Evolutionary conservation across 1,284 basidiomycete genomes (phyloP).

Genomic region (Leccinum angustisporum): DNA sequence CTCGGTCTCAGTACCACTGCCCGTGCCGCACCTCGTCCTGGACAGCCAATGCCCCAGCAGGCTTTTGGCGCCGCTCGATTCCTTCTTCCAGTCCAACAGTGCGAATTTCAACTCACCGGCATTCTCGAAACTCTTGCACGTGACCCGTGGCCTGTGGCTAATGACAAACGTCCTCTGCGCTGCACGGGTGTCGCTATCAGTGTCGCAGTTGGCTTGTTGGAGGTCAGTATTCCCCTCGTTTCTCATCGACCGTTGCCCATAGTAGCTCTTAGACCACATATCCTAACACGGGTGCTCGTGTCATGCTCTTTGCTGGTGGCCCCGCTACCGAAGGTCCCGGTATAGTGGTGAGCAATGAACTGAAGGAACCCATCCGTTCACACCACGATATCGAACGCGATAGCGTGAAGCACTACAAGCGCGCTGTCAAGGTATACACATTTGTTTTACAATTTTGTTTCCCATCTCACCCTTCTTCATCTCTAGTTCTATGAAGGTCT

Average conservation of each 20-base stretch:
- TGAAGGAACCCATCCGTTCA: slow-evolving; percentile 96
- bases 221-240: slow-evolving; percentile 48
- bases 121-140: slow-evolving; percentile 89
- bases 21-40: slow-evolving; percentile 79
- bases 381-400: slow-evolving; percentile 99
- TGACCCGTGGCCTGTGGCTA: slow-evolving; percentile 98
- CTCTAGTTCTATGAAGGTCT: slow-evolving; percentile 91
- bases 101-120: slow-evolving; percentile 95
- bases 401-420: slow-evolving; percentile 96
- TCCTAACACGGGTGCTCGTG: slow-evolving; percentile 93
- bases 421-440: slow-evolving; percentile 80
- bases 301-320: slow-evolving; percentile 97
- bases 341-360: slow-evolving; percentile 93
- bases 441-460: neutral
- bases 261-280: slow-evolving; percentile 67
- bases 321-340: slow-evolving; percentile 98
- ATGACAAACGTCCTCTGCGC: slow-evolving; percentile 91
- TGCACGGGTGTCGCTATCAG: slow-evolving; percentile 95
- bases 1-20: slow-evolving; percentile 79
- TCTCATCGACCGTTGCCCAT: slow-evolving; percentile 2
- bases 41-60: slow-evolving; percentile 84
- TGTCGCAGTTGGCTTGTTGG: slow-evolving; percentile 93
- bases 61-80: slow-evolving; percentile 89
- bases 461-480: slow-evolving; percentile 6
- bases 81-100: slow-evolving; percentile 89